Conservation (phyloP, 805 yeast species). For the Torulaspora quercuum region DNA sequence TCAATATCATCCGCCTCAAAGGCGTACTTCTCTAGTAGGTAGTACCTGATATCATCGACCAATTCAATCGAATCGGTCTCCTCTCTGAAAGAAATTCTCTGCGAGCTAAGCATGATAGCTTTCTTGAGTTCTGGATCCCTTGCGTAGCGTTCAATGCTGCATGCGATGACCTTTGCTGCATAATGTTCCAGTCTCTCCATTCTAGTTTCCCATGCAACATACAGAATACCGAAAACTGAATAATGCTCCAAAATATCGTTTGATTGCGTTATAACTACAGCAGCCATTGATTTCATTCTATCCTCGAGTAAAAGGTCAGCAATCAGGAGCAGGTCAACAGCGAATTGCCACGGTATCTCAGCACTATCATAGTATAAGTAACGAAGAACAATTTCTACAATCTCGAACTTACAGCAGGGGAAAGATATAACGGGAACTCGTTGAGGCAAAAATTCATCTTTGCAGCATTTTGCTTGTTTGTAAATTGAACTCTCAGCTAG, state of each 20-base stretch:
- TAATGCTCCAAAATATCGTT: constrained; percentile 31
- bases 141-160: constrained; percentile 41
- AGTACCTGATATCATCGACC: constrained; percentile 72
- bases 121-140: constrained; percentile 40
- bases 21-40: constrained; percentile 39
- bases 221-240: constrained; percentile 53
- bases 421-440: constrained; percentile 30
- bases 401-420: constrained; percentile 30
- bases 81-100: constrained; percentile 55
- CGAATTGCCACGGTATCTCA: constrained; percentile 46
- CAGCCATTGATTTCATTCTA: constrained; percentile 62
- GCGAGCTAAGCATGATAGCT: constrained; percentile 47
- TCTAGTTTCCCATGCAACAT: constrained; percentile 65
- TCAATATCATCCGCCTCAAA: constrained; percentile 32
- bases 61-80: constrained; percentile 78
- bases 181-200: constrained; percentile 62
- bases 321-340: constrained; percentile 53
- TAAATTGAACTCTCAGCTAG: constrained; percentile 37
- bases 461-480: constrained; percentile 3
- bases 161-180: constrained; percentile 57
- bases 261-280: constrained; percentile 40
- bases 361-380: constrained; percentile 61
- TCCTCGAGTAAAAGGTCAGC: constrained; percentile 60
- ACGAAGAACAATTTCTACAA: constrained; percentile 50
- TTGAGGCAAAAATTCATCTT: constrained; percentile 2